Evolutionary conservation across 2,329 filamentous ascomycete species (phyloP).

Genomic region (Aspergillus neotritici): DNA sequence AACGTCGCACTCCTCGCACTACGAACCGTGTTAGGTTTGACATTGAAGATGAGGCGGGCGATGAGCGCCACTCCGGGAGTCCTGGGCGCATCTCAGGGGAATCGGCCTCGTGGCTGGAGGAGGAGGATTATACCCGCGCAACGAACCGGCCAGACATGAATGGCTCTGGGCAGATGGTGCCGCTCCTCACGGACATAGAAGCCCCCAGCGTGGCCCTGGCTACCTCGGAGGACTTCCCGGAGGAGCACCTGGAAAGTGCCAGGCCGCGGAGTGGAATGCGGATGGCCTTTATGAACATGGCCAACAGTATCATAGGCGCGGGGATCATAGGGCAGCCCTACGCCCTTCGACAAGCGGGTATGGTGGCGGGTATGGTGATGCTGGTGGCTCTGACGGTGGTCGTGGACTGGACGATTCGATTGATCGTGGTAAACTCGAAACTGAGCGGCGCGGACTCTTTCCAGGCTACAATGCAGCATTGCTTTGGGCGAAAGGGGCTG

Average conservation of each 20-base stretch:
- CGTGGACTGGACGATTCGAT: conserved; percentile 94
- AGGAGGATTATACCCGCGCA: conserved; percentile 55
- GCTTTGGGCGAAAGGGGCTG: conserved; percentile 81
- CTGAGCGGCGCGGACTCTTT: conserved; percentile 90
- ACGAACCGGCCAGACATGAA: conserved; percentile 33
- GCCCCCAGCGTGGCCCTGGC: conserved; percentile 72
- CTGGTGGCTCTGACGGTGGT: conserved; percentile 73
- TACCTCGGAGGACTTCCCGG: conserved; percentile 52
- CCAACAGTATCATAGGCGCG: conserved; percentile 88
- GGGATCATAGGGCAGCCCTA: conserved; percentile 82
- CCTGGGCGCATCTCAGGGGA: conserved; percentile 25
- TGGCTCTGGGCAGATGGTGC: conserved; percentile 50
- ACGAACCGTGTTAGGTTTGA: conserved; percentile 73
- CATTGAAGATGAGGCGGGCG: conserved; percentile 29
- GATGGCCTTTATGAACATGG: conserved; percentile 99
- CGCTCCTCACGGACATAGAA: conserved; percentile 76
- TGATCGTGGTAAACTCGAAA: conserved; percentile 98
- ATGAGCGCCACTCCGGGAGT: conserved; percentile 28
- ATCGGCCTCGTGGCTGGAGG: conserved; percentile 44
- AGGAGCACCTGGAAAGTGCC: conserved; percentile 55
- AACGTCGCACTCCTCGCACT: conserved; percentile 52
- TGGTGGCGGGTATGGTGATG: conserved; percentile 72
- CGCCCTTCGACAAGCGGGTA: conserved; percentile 86
- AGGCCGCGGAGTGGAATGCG: conserved; percentile 79
- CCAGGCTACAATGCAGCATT: conserved; percentile 91